These are phyloP conservation scores for Carpinus viminea DNA, from an alignment of 306 rosid species.

Conservation along the genomic window DNA sequence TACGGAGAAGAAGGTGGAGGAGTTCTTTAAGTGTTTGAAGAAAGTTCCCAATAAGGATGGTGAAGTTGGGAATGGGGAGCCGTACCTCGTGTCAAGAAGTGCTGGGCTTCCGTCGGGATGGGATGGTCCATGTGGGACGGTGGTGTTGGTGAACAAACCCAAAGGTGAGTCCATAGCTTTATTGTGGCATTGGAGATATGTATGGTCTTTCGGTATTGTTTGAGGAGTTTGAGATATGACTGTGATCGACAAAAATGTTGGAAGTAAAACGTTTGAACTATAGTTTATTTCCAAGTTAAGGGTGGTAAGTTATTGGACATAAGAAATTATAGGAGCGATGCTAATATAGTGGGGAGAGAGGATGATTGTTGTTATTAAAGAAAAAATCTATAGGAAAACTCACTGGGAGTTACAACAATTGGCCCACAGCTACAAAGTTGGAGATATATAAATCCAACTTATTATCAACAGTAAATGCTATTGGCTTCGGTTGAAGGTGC, in stretches of 20 bases:
- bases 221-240: background rate
- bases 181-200: background rate
- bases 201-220: background rate
- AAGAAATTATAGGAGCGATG: background rate
- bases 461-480: background rate
- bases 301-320: background rate
- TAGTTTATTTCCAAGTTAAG: background rate
- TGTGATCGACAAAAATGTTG: background rate
- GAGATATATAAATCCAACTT: constrained; percentile 1
- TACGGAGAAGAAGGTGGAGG: constrained; percentile 78
- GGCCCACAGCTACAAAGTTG: background rate
- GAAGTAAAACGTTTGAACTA: background rate
- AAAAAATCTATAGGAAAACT: background rate
- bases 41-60: constrained; percentile 52
- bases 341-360: background rate
- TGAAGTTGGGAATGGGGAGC: constrained; percentile 47
- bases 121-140: constrained; percentile 82
- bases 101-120: constrained; percentile 71
- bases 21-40: constrained; percentile 82
- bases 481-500: background rate
- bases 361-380: background rate
- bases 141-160: constrained; percentile 85
- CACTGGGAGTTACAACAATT: background rate
- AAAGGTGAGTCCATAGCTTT: constrained; percentile 57
- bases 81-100: constrained; percentile 72